Evolutionary conservation across 176 grass and related monocot genomes (phyloP).

Genomic region (Eleusine coracana): DNA sequence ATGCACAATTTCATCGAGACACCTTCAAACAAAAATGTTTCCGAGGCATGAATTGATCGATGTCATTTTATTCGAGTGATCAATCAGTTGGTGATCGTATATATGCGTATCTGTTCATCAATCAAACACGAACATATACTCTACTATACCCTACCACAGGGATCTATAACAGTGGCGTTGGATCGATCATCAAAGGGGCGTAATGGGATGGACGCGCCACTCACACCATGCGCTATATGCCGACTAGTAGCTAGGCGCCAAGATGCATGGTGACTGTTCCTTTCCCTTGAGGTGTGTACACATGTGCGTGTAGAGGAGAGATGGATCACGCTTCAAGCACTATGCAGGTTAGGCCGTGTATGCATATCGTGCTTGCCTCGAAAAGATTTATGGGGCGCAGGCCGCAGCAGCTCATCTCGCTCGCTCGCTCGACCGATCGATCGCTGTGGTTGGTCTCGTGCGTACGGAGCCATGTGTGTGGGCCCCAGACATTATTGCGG

Average conservation of each 20-base stretch:
- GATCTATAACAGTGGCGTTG: neutral
- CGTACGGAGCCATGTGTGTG: constrained; percentile 55
- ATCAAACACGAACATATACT: neutral
- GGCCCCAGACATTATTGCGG: constrained; percentile 71
- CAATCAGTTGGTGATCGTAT: neutral
- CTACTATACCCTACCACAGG: constrained; percentile 1
- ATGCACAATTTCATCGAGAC: neutral
- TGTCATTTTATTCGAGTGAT: neutral
- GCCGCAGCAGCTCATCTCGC: neutral
- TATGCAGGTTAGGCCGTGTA: neutral
- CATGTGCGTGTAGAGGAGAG: neutral
- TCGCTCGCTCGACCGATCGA: neutral
- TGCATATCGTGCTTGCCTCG: constrained; percentile 21
- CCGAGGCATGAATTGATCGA: neutral
- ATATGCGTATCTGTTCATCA: constrained; percentile 13
- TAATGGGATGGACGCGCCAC: constrained; percentile 23
- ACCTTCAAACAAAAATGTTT: too few species aligned
- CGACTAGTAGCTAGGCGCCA: neutral
- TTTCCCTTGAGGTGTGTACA: neutral
- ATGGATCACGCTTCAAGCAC: neutral
- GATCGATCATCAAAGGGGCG: constrained; percentile 17
- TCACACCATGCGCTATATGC: constrained; percentile 1
- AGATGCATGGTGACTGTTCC: constrained; percentile 25
- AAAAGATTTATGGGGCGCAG: constrained; percentile 42
- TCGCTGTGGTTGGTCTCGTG: constrained; percentile 47